Evolutionary conservation across 768 basidiomycete species (phyloP).

Genomic region (Podaxis sp.): DNA sequence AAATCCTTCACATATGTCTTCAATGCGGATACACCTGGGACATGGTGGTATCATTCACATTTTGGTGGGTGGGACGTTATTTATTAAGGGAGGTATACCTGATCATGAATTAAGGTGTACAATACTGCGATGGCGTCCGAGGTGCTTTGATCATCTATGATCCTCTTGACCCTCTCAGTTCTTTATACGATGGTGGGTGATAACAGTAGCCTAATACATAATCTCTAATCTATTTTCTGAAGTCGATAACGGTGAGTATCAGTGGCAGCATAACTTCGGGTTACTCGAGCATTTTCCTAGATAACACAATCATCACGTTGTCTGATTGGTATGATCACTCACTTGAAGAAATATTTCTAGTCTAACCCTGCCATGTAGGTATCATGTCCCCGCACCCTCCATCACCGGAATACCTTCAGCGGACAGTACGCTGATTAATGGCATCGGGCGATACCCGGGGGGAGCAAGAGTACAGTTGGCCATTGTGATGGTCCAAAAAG

Average conservation of each 20-base stretch:
- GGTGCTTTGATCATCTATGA: conserved; percentile 40
- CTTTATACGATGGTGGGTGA: conserved; percentile 32
- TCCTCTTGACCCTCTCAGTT: conserved; percentile 31
- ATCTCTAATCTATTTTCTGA: not conserved
- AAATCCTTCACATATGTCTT: conserved; percentile 46
- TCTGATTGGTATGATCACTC: conserved; percentile 42
- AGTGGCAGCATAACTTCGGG: not conserved
- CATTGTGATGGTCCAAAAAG: conserved; percentile 40
- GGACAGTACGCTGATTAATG: conserved; percentile 53
- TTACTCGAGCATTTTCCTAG: conserved; percentile 7
- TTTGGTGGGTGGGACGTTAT: conserved; percentile 20
- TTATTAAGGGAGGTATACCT: not conserved
- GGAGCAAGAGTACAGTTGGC: conserved; percentile 41
- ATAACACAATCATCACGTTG: conserved; percentile 45
- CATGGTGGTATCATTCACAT: conserved; percentile 39
- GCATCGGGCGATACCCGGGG: conserved; percentile 43
- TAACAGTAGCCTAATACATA: not conserved
- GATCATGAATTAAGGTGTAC: conserved; percentile 26
- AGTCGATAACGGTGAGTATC: not conserved
- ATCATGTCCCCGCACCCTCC: conserved; percentile 29
- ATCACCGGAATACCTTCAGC: conserved; percentile 22
- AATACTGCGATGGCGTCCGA: conserved; percentile 51
- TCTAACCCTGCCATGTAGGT: conserved; percentile 25
- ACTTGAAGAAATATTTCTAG: not conserved
- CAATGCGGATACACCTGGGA: conserved; percentile 27